phyloP scores from a whole-genome alignment of 2,329 filamentous ascomycete species.

The Fusarium domesticum region DNA sequence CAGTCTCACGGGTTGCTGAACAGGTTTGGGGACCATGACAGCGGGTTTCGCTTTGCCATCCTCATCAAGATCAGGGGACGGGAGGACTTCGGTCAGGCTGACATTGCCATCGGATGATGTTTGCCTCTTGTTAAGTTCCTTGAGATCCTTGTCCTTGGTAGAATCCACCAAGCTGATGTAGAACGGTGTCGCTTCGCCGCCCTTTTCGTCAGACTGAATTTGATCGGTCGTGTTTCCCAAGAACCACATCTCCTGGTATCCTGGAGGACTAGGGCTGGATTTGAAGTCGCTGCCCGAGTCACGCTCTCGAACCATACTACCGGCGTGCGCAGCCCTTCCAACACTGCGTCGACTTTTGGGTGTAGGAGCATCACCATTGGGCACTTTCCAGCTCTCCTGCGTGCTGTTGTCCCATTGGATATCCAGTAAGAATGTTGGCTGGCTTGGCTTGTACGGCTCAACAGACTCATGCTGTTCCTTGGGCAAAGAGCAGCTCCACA shows the following conservation, averaged over 20 bases:
- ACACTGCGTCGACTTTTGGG: constrained; percentile 26
- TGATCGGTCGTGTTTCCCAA: constrained; percentile 83
- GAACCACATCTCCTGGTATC: constrained; percentile 71
- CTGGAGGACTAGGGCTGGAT: constrained; percentile 56
- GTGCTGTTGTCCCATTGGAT: constrained; percentile 69
- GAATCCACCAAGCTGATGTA: constrained; percentile 70
- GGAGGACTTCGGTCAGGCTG: constrained; percentile 48
- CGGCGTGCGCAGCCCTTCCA: constrained; percentile 24
- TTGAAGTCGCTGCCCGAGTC: constrained; percentile 35
- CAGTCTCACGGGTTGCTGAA: constrained; percentile 76
- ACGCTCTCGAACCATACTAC: constrained; percentile 21
- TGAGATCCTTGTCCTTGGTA: constrained; percentile 33
- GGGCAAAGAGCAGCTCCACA: constrained; percentile 86
- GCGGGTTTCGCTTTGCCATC: constrained; percentile 74
- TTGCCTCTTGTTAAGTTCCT: constrained; percentile 25
- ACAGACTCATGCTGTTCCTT: constrained; percentile 69
- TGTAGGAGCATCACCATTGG: constrained; percentile 37
- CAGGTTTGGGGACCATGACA: constrained; percentile 65
- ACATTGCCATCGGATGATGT: constrained; percentile 21
- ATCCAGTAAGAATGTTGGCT: constrained; percentile 77
- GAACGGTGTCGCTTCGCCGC: constrained; percentile 84
- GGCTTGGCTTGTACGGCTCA: constrained; percentile 59
- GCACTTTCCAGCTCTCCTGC: constrained; percentile 47
- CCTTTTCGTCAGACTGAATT: constrained; percentile 63
- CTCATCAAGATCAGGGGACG: constrained; percentile 57